These are phyloP conservation scores for Mycena latifolia DNA, from an alignment of 768 basidiomycete species.

Conservation along the genomic window DNA sequence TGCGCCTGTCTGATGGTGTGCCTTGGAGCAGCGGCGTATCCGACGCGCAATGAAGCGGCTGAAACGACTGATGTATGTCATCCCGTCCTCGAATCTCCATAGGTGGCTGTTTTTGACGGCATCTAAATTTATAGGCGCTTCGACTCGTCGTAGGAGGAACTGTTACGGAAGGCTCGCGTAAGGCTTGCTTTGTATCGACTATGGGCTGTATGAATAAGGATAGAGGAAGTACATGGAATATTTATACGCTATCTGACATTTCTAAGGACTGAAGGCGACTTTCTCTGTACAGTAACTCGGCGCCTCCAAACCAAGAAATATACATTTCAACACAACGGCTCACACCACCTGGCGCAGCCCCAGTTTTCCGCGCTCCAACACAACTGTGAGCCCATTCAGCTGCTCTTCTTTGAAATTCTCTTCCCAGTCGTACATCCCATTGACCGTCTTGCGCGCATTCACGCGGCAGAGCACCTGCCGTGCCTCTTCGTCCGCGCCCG, in stretches of 20 bases:
- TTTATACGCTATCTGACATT: too few relatives aligned
- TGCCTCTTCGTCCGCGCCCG: constrained; percentile 22
- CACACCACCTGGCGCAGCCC: constrained; percentile 24
- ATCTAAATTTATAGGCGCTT: constrained; percentile 12
- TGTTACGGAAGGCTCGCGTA: too few relatives aligned
- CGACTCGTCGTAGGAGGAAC: background rate
- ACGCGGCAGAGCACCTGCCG: constrained; percentile 16
- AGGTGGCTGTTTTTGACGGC: background rate
- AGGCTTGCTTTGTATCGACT: too few relatives aligned
- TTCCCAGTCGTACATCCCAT: constrained; percentile 35
- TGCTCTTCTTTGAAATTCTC: constrained; percentile 32
- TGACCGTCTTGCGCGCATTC: constrained; percentile 36
- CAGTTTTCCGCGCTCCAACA: constrained; percentile 35
- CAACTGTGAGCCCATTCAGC: constrained; percentile 32
- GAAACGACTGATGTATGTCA: constrained; percentile 10
- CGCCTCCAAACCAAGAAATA: too few relatives aligned
- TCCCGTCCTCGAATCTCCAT: background rate
- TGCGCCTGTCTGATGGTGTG: constrained; percentile 1
- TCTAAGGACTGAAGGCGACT: too few relatives aligned
- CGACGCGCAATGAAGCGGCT: constrained; percentile 8
- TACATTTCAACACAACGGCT: too few relatives aligned
- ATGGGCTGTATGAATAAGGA: too few relatives aligned
- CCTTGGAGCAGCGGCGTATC: constrained; percentile 3
- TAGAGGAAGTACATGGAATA: too few relatives aligned
- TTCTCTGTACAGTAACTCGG: too few relatives aligned